Percentiles rank a stretch among this genome's conserved stretches.
These are phyloP conservation scores for Dictyostelium brefeldianum DNA, from an alignment of 78 protist species.

Conservation along the genomic window DNA sequence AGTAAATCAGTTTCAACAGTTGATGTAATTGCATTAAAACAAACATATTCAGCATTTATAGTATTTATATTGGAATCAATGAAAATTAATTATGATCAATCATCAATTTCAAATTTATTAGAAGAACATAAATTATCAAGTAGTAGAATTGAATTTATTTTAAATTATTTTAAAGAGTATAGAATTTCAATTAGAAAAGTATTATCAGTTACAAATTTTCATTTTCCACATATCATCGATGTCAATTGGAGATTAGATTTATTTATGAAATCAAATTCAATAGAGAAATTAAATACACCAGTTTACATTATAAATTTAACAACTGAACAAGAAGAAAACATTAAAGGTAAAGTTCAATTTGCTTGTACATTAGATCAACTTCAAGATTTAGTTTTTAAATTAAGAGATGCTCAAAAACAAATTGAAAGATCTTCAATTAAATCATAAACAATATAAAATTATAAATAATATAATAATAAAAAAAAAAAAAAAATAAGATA, in stretches of 20 bases:
- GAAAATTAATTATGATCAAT: conserved; percentile 55
- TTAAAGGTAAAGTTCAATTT: conserved; percentile 59
- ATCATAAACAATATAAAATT: conserved; percentile 8
- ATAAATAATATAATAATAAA: neutral
- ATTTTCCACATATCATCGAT: conserved; percentile 74
- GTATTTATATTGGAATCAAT: conserved; percentile 60
- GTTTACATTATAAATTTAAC: conserved; percentile 55
- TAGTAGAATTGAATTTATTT: conserved; percentile 43
- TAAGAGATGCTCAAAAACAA: conserved; percentile 82
- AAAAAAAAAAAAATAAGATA: neutral
- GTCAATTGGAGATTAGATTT: conserved; percentile 79
- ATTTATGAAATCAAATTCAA: conserved; percentile 66
- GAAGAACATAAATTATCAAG: conserved; percentile 70
- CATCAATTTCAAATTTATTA: conserved; percentile 25
- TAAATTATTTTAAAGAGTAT: conserved; percentile 45
- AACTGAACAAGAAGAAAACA: conserved; percentile 66
- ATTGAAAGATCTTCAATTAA: conserved; percentile 79
- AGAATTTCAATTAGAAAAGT: conserved; percentile 64
- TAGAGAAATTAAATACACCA: conserved; percentile 65
- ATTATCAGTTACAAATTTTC: conserved; percentile 71
- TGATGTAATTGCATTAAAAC: conserved; percentile 70
- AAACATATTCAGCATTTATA: conserved; percentile 59
- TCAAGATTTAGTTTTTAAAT: conserved; percentile 73
- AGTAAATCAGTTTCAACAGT: conserved; percentile 26
- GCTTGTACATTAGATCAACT: conserved; percentile 75